These are phyloP conservation scores for Paxillus involutus DNA, from an alignment of 768 basidiomycete genomes.

Conservation along the genomic window DNA sequence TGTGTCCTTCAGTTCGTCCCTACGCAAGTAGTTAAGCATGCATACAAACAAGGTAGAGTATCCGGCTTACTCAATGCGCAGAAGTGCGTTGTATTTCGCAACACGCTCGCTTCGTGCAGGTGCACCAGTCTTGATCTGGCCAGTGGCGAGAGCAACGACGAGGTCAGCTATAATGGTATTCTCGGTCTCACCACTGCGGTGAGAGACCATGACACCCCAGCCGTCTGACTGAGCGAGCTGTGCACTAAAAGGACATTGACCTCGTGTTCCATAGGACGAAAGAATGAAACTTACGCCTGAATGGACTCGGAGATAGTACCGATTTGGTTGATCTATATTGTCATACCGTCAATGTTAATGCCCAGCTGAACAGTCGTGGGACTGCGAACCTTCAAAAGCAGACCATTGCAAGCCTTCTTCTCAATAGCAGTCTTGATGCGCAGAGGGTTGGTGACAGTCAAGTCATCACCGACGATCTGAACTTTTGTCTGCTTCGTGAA, in stretches of 20 bases:
- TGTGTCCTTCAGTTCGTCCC: conserved; percentile 71
- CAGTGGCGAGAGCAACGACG: conserved; percentile 86
- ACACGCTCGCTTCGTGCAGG: conserved; percentile 96
- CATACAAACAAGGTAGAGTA: not conserved
- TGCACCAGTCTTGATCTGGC: conserved; percentile 99
- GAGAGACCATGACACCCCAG: conserved; percentile 99
- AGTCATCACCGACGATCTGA: conserved; percentile 94
- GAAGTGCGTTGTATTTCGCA: conserved; percentile 87
- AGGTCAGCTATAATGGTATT: conserved; percentile 97
- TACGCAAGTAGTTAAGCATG: conserved; percentile 26
- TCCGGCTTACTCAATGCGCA: conserved; percentile 81
- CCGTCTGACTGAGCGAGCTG: conserved; percentile 94
- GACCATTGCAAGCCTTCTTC: conserved; percentile 99
- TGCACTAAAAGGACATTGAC: conserved; percentile 51
- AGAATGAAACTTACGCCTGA: conserved; percentile 73
- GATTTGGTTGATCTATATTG: conserved; percentile 87
- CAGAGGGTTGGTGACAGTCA: conserved; percentile 96
- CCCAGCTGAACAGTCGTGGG: not conserved
- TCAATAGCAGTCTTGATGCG: conserved; percentile 99
- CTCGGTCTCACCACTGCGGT: conserved; percentile 98
- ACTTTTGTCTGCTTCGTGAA: conserved; percentile 79
- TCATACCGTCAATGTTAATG: conserved; percentile 1
- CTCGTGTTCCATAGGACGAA: not conserved
- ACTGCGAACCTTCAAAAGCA: conserved; percentile 80
- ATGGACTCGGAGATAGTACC: conserved; percentile 99